Base-by-base conservation (phyloP, 2,329 filamentous ascomycete species). In the Didymella pomorum region DNA sequence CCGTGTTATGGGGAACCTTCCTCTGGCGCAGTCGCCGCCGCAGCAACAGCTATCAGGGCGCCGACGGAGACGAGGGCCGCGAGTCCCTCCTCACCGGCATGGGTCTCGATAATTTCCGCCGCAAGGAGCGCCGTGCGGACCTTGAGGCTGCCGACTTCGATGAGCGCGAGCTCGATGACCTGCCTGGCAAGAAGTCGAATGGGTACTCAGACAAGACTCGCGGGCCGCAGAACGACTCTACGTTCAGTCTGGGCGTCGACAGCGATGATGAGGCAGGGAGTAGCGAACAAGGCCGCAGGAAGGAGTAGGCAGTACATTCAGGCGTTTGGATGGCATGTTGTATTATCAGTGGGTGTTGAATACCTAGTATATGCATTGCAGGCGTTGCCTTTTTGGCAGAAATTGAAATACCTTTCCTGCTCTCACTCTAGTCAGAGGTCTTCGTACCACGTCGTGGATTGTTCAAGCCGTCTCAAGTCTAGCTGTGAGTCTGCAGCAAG, bases 1-100 rank as follows among this genome's bases (percentile, higher is more conserved):
- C 90, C 1, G 80, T 79, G 5, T 80, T 86, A 12, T 96, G 92
- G 89, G 91, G 89, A n/a, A 90, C 87, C 71, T 85, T 87, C 66
- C 81, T 88, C 62, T 87, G 84, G 82, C 82, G 86, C 41, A 79
- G 82, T 52, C 74, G 78, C 25, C 71, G 77, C 43, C 63, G 66
- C 31, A 75, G 74, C 47, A 62, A 60, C 31, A 81, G 80, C 31
- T 83, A 84, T 65, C 76, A 75, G 35, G 76, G 80, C 28, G 70
- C 83, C 5, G 70, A 71, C 42, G 65, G 71, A 21, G 69, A 82
- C 49, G 78, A 83, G 33, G 78, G 78, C 29, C 73, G 77, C 33
- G 79, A 81, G 53, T 80, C 79, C 25, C 69, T 79, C 14, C 75
- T 76, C 9, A 75, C 76, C 43, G 78, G 76, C 25, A 80, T 81